These are phyloP conservation scores for Camelina laxa DNA, from an alignment of 345 rosid genomes.

Conservation along the genomic window DNA sequence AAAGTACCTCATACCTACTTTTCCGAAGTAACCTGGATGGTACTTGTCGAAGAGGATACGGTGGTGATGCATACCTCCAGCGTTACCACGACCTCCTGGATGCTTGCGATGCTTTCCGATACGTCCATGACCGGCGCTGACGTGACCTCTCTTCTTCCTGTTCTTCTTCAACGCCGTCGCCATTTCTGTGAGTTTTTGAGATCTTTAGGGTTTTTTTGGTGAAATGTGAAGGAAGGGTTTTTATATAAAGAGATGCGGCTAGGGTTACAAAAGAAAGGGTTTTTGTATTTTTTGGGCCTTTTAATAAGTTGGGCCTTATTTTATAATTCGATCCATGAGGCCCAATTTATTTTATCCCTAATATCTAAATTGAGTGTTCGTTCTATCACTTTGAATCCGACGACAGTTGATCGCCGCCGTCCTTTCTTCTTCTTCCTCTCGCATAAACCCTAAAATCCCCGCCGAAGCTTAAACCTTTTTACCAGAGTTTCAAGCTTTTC, in stretches of 20 bases:
- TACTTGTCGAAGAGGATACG: slow-evolving; percentile 78
- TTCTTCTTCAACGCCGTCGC: slow-evolving; percentile 69
- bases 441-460: slow-evolving; percentile 26
- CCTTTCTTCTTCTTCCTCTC: background rate
- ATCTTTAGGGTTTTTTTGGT: slow-evolving; percentile 8
- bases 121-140: slow-evolving; percentile 82
- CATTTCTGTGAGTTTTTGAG: slow-evolving; percentile 39
- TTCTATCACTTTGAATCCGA: background rate
- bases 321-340: background rate
- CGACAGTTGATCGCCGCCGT: slow-evolving; percentile 6
- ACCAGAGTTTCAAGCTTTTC: background rate
- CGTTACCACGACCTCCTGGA: slow-evolving; percentile 67
- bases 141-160: slow-evolving; percentile 82
- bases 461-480: background rate
- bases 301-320: background rate
- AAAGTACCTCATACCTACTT: slow-evolving; percentile 60
- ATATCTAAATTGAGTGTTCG: background rate
- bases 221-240: background rate
- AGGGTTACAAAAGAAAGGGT: slow-evolving; percentile 9
- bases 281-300: background rate
- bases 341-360: background rate
- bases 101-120: slow-evolving; percentile 82
- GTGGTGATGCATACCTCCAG: slow-evolving; percentile 78
- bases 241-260: slow-evolving; percentile 34
- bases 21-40: slow-evolving; percentile 71